Evolutionary conservation across 169 alveolate species (phyloP).

Genomic region (Neospora caninum): DNA sequence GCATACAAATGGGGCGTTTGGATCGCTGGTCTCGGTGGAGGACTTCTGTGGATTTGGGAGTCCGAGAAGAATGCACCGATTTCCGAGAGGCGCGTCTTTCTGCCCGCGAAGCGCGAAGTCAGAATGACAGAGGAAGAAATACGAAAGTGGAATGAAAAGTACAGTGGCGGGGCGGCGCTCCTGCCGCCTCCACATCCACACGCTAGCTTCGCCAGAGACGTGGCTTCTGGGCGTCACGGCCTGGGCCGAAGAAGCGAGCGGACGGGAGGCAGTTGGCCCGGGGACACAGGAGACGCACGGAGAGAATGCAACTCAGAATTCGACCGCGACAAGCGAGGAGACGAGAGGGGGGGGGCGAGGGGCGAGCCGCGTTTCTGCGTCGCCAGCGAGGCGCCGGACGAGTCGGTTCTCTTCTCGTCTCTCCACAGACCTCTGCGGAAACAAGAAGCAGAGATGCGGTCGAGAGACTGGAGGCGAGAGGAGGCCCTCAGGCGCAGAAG

Average conservation of each 20-base stretch:
- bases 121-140: slow-evolving; percentile 27
- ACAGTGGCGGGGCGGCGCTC: slow-evolving; percentile 33
- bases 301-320: too few relatives aligned
- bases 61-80: slow-evolving; percentile 42
- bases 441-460: not conserved
- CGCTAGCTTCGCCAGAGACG: not conserved
- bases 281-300: too few relatives aligned
- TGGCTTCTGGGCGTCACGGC: too few relatives aligned
- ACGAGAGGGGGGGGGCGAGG: not conserved
- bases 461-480: not conserved
- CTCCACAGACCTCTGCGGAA: not conserved
- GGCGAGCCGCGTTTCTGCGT: not conserved
- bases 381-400: not conserved
- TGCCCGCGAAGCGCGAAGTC: slow-evolving; percentile 48
- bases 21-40: slow-evolving; percentile 42
- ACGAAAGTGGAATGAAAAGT: slow-evolving; percentile 16
- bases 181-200: not conserved
- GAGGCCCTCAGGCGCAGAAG: not conserved
- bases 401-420: not conserved
- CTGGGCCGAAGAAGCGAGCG: too few relatives aligned
- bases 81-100: slow-evolving; percentile 23
- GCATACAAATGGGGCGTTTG: slow-evolving; percentile 52
- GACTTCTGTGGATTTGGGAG: slow-evolving; percentile 39
- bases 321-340: too few relatives aligned
- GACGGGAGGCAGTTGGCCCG: too few relatives aligned